Evolutionary conservation across 371 early-diverging fungal genomes (phyloP).

Genomic region (Mortierella sp.): DNA sequence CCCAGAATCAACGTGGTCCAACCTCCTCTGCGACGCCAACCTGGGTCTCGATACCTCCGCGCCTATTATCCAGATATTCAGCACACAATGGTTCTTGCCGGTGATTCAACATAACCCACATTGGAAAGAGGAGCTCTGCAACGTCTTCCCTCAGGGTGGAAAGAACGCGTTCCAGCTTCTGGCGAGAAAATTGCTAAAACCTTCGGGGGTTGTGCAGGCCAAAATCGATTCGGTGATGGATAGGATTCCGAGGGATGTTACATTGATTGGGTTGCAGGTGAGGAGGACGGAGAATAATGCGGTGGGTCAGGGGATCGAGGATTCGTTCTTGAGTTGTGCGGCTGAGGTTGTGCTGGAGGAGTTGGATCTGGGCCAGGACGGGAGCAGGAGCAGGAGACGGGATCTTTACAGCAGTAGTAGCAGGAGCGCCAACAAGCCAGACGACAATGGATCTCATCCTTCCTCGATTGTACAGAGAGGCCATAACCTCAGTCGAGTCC

Average conservation of each 20-base stretch:
- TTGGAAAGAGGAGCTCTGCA: conserved; percentile 35
- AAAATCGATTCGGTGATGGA: conserved; percentile 43
- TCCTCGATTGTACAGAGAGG: neutral
- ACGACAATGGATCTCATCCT: neutral
- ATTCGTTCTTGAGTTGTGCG: conserved; percentile 50
- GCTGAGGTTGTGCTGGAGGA: conserved; percentile 31
- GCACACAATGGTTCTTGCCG: conserved; percentile 53
- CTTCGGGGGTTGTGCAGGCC: conserved; percentile 29
- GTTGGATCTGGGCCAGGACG: neutral
- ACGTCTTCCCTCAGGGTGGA: conserved; percentile 46
- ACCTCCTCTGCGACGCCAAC: conserved; percentile 27
- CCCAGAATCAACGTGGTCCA: conserved; percentile 42
- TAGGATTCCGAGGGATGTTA: conserved; percentile 38
- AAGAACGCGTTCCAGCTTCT: conserved; percentile 37
- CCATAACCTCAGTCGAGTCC: neutral
- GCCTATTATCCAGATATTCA: conserved; percentile 34
- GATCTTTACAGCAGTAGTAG: neutral
- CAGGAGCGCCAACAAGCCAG: neutral
- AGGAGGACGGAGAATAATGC: conserved; percentile 55
- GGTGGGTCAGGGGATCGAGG: conserved; percentile 43
- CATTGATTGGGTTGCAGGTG: conserved; percentile 48
- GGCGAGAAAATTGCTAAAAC: conserved; percentile 33
- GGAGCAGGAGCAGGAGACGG: neutral
- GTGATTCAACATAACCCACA: conserved; percentile 52
- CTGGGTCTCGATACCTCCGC: conserved; percentile 21